These are phyloP conservation scores for Aspergillus coremiiformis DNA, from an alignment of 495 filamentous ascomycete species.

Conservation along the genomic window DNA sequence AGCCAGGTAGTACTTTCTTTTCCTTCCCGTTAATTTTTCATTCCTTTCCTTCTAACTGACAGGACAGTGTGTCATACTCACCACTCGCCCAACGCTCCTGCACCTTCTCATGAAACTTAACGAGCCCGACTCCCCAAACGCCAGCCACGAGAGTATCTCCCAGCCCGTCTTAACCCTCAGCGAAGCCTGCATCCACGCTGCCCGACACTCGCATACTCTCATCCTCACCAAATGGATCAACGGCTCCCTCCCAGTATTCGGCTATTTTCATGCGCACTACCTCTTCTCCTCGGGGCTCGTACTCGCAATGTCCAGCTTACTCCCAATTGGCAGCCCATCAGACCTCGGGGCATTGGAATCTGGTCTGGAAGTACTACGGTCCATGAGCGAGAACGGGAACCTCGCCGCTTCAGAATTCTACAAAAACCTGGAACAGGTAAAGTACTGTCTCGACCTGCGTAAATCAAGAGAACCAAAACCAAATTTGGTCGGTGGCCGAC, in stretches of 20 bases:
- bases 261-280: conserved; percentile 42
- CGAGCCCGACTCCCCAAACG: conserved; percentile 11
- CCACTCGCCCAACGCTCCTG: conserved; percentile 36
- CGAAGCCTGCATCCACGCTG: conserved; percentile 41
- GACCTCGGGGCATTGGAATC: conserved; percentile 35
- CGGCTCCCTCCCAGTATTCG: conserved; percentile 38
- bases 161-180: conserved; percentile 36
- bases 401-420: conserved; percentile 37
- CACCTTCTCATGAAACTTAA: conserved; percentile 35
- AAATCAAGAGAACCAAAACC: not conserved
- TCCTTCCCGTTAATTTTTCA: not conserved
- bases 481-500: not conserved
- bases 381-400: conserved; percentile 38
- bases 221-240: conserved; percentile 40
- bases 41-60: not conserved
- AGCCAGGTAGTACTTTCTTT: conserved; percentile 19
- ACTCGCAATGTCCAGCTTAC: conserved; percentile 38
- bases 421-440: conserved; percentile 31
- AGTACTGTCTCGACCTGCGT: conserved; percentile 27
- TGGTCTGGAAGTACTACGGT: conserved; percentile 31
- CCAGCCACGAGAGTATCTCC: conserved; percentile 21
- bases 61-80: conserved; percentile 33
- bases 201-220: conserved; percentile 36
- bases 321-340: conserved; percentile 30
- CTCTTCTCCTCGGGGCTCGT: conserved; percentile 38